Percentiles rank a stretch among this genome's conserved stretches.
These are phyloP conservation scores for Gossypium anomalum DNA, from an alignment of 345 rosid genomes.

Conservation along the genomic window DNA sequence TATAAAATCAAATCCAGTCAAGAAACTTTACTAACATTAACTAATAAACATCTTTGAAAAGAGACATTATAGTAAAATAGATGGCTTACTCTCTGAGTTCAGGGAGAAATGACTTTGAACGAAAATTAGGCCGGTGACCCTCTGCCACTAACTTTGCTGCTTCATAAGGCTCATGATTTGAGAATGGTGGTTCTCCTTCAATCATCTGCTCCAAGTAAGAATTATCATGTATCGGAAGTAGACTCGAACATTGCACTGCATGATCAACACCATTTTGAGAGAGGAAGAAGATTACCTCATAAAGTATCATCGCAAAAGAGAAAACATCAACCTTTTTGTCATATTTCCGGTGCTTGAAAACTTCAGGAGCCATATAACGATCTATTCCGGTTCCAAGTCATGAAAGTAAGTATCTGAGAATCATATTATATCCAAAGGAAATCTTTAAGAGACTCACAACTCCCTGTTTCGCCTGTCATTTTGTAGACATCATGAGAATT, in stretches of 20 bases:
- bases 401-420: slow-evolving; percentile 24
- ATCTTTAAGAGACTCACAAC: slow-evolving; percentile 60
- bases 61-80: not conserved
- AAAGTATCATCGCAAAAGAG: slow-evolving; percentile 94
- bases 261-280: not conserved
- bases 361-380: slow-evolving; percentile 99
- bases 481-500: slow-evolving; percentile 77
- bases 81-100: slow-evolving; percentile 80
- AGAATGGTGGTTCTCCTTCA: slow-evolving; percentile 90
- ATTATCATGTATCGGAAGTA: slow-evolving; percentile 16
- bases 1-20: not conserved
- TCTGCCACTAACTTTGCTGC: slow-evolving; percentile 91
- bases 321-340: slow-evolving; percentile 99
- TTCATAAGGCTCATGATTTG: slow-evolving; percentile 83
- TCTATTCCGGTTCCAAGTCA: slow-evolving; percentile 40
- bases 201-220: slow-evolving; percentile 61
- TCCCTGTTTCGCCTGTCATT: slow-evolving; percentile 99
- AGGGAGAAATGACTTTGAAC: slow-evolving; percentile 61
- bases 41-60: not conserved
- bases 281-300: slow-evolving; percentile 55
- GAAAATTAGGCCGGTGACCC: slow-evolving; percentile 82
- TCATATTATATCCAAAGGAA: slow-evolving; percentile 5
- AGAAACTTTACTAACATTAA: not conserved
- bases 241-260: slow-evolving; percentile 18
- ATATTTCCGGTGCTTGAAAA: slow-evolving; percentile 89